phyloP scores from a whole-genome alignment of 2,329 filamentous ascomycete genomes.

The Claviceps maximensis region DNA sequence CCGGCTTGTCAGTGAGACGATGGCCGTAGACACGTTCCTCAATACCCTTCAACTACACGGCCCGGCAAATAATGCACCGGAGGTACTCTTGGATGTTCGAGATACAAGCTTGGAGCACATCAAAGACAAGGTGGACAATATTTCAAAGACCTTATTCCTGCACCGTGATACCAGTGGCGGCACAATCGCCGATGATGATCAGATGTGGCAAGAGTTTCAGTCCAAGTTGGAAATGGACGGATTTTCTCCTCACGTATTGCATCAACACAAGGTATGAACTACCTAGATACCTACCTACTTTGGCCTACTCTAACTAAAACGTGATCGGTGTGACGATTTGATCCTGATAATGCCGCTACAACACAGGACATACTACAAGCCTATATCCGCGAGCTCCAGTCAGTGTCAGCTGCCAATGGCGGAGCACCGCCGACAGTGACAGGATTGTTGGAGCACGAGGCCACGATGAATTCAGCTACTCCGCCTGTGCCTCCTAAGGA shows the following conservation, averaged over 20 bases:
- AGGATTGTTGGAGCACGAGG: slow-evolving; percentile 36
- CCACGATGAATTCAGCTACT: slow-evolving; percentile 13
- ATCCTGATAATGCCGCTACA: background rate
- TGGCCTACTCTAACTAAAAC: background rate
- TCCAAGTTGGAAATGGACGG: slow-evolving; percentile 45
- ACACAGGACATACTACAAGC: slow-evolving; percentile 43
- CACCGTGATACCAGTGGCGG: slow-evolving; percentile 24
- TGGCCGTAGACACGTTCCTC: slow-evolving; percentile 41
- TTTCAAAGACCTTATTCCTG: slow-evolving; percentile 38
- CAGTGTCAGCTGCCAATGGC: slow-evolving; percentile 29
- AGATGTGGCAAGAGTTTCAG: slow-evolving; percentile 45
- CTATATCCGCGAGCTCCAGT: slow-evolving; percentile 47
- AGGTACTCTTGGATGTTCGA: slow-evolving; percentile 21
- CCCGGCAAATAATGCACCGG: slow-evolving; percentile 23
- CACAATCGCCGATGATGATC: slow-evolving; percentile 32
- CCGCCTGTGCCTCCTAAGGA: slow-evolving; percentile 8
- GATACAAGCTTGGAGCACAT: slow-evolving; percentile 36
- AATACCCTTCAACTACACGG: slow-evolving; percentile 43
- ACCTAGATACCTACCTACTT: background rate
- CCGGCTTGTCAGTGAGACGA: slow-evolving; percentile 38
- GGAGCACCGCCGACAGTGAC: slow-evolving; percentile 36
- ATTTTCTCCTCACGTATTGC: slow-evolving; percentile 40
- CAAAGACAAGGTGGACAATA: slow-evolving; percentile 46
- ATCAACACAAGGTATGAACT: slow-evolving; percentile 41
- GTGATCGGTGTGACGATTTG: background rate